phyloP scores from a whole-genome alignment of 2,329 filamentous ascomycete species.

The Aspergillus pseudoglaucus region DNA sequence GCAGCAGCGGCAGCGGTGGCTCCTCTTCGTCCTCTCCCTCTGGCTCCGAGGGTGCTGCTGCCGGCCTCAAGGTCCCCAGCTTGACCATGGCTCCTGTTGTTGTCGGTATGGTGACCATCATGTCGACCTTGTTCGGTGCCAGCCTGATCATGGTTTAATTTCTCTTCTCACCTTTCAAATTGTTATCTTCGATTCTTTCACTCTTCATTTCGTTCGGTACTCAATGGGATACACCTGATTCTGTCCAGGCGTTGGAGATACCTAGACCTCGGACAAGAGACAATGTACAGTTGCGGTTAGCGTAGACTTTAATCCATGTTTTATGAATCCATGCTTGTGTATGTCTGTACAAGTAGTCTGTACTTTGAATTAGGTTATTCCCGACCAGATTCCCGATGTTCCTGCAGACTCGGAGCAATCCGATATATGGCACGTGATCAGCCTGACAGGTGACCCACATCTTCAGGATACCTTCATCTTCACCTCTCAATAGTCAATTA shows the following conservation, averaged over 20 bases:
- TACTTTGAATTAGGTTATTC: too few species aligned
- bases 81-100: slow-evolving; percentile 46
- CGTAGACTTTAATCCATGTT: slow-evolving; percentile 8
- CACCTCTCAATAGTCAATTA: too few species aligned
- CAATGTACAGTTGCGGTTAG: slow-evolving; percentile 12
- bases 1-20: slow-evolving; percentile 1
- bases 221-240: neutral
- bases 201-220: slow-evolving; percentile 1
- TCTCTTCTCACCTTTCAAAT: slow-evolving; percentile 9
- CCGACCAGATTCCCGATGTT: too few species aligned
- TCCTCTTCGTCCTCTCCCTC: slow-evolving; percentile 17
- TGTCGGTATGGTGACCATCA: slow-evolving; percentile 45
- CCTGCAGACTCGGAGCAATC: too few species aligned
- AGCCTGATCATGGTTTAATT: slow-evolving; percentile 29
- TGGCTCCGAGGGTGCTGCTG: slow-evolving; percentile 37
- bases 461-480: too few species aligned
- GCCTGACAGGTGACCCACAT: too few species aligned
- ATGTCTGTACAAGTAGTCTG: too few species aligned
- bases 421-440: too few species aligned
- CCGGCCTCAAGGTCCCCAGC: slow-evolving; percentile 38
- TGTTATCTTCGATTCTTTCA: slow-evolving; percentile 5
- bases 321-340: neutral
- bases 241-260: neutral
- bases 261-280: slow-evolving; percentile 1
- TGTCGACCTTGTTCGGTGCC: slow-evolving; percentile 51